Base-by-base conservation (phyloP, 768 basidiomycete genomes). In the Pisolithus marmoratus region DNA sequence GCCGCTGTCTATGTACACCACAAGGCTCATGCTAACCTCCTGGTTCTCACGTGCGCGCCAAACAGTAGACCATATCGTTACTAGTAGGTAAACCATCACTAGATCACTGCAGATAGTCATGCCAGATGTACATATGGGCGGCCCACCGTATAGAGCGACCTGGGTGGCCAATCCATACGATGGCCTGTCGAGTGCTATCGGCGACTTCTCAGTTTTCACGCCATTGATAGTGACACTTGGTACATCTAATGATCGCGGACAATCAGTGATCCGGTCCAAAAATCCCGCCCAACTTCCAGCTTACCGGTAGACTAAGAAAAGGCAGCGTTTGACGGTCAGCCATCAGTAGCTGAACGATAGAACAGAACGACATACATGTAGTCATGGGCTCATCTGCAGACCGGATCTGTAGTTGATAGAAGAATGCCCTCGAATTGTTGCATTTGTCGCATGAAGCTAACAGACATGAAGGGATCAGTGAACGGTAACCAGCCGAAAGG, bases 381-480 rank as follows among this genome's bases (percentile, higher is more conserved):
- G 88, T 92, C 90, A 92, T 93, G 15, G 89, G 90, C 62, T 94
- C 91, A 63, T 93, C 91, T 0, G 90, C 92, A 59, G 90, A 94
- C 42, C 95, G 74, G 55, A 97, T 99, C 66, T 99, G 96, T 14
- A 98, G 74, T 73, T 97, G 94, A 64, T 94, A 90, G 71, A 90
- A 99, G 69, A 94, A 97, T 4, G 95, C 94, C 45, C 84, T 74
- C 43, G 80, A 76, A 63, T 85, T 75, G 63, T 94, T 94, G 66
- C 95, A 99, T 59, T 93, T 92, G 46, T 75, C 75, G 62, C 82
- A 83, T 8, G 70, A 74, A 15, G 81, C 82, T 84, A 51, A 0
- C 19, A 45, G 26, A 41, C 11, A 42, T 11, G 29, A 48, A 49
- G 5, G 22, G 11, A 22, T 20, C 41, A 11, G 20, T 4, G 3